Evolutionary conservation across 306 rosid genomes (phyloP), one percentile per base, ranked within the genome.

Genomic region (Medicago lupulina): DNA sequence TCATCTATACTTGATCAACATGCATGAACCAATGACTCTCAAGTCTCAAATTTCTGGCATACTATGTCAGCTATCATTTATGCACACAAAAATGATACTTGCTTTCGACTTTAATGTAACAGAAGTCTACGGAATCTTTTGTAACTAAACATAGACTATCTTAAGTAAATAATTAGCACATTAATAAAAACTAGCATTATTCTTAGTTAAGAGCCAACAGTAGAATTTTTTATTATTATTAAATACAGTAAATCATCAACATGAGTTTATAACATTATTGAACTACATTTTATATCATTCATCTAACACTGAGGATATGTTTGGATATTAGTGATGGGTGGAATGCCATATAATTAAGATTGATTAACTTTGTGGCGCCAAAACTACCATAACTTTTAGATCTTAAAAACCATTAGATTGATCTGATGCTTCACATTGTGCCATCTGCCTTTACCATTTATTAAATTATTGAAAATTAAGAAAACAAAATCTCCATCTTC

Each of bases 1-100:
- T 49, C 3, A 21, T 47, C 54, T 23, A 71, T 62, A 70, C 23
- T 5, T 21, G 39, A 53, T 53, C 62, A 74, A 74, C 34, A 62
- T 31, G 49, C 21, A 61, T 31, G 54, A 50, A 53, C 3, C 66
- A 6, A n/a, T 8, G 66, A 25, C 54, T 25, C 50, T n/a, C 28
- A 23, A 8, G 50, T 19, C 39, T 40, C 46, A 67, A 73, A 44
- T 65, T 34, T 31, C 28, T 23, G 70, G 64, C 50, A 60, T n/a
- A 16, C 44, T 28, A 18, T 16, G 66, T 19, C 43, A 54, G 28
- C 50, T 53, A 53, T 38, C 31, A 60, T 28, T 28, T 61, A 31
- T 13, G 7, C 62, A 62, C 43, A 47, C 17, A 60, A 46, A 69
- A 40, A 28, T 28, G 9, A 54, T 21, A 25, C 59, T 25, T 64